phyloP scores from a whole-genome alignment of 2,329 filamentous ascomycete genomes.

The Penicillium verrucosum region DNA sequence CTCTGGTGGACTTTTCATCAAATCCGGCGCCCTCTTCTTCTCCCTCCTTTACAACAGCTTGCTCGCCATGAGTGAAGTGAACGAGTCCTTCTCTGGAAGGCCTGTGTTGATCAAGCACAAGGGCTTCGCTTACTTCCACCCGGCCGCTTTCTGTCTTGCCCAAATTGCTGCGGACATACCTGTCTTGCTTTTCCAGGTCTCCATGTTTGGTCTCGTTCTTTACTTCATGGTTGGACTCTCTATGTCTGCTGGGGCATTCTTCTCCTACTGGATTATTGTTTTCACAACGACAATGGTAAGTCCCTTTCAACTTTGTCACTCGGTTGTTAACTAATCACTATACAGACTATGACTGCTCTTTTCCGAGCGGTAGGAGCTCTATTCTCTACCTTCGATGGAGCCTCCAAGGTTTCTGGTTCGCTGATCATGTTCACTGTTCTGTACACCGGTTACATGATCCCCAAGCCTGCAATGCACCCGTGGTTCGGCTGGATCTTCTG shows the following conservation, averaged over 20 bases:
- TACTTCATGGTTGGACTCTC: constrained; percentile 64
- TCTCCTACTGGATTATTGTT: constrained; percentile 59
- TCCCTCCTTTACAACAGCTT: constrained; percentile 61
- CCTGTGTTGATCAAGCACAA: constrained; percentile 60
- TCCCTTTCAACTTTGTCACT: background rate
- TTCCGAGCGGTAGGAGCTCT: constrained; percentile 57
- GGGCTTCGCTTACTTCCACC: constrained; percentile 56
- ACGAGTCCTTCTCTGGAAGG: constrained; percentile 58
- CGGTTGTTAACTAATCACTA: constrained; percentile 9
- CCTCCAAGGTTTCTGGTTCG: constrained; percentile 52
- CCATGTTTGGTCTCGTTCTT: constrained; percentile 55
- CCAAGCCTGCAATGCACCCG: constrained; percentile 50
- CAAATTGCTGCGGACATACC: constrained; percentile 52
- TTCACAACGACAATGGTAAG: constrained; percentile 52
- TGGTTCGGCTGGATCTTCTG: constrained; percentile 52
- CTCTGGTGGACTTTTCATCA: constrained; percentile 61
- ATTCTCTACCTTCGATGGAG: constrained; percentile 57
- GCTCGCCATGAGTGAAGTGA: constrained; percentile 65
- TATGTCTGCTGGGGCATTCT: constrained; percentile 53
- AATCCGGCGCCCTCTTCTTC: constrained; percentile 63
- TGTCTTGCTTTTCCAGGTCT: constrained; percentile 59
- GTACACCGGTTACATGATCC: constrained; percentile 46
- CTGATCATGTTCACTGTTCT: constrained; percentile 37
- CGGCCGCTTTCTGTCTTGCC: constrained; percentile 44
- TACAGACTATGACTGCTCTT: constrained; percentile 55